Evolutionary conservation across 129 eudicot species (phyloP).

Genomic region (Flaveria linearis): DNA sequence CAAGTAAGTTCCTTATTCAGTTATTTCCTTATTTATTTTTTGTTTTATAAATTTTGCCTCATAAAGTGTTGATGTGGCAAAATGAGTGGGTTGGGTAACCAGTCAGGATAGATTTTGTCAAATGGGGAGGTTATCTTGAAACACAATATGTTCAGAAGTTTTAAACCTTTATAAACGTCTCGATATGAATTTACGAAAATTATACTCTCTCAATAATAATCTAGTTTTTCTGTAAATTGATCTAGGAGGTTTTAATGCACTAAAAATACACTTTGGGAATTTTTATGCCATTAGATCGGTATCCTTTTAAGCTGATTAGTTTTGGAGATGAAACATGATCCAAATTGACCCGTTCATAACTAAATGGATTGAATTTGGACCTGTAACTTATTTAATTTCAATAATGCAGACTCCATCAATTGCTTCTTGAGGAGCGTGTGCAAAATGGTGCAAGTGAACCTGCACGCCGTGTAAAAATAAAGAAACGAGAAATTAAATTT

Average conservation of each 20-base stretch:
- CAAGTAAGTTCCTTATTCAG: slow-evolving; percentile 57
- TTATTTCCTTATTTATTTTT: not conserved
- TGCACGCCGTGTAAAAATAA: slow-evolving; percentile 72
- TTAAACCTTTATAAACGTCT: not conserved
- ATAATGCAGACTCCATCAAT: slow-evolving; percentile 75
- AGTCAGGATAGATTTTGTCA: not conserved
- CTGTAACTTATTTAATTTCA: slow-evolving; percentile 24
- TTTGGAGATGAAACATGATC: not conserved
- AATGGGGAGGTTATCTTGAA: not conserved
- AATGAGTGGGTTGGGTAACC: not conserved
- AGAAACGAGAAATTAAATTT: slow-evolving; percentile 69
- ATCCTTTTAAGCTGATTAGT: not conserved
- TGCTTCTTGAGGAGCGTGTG: slow-evolving; percentile 83
- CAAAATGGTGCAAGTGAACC: slow-evolving; percentile 62
- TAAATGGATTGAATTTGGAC: not conserved
- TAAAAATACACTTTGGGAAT: not conserved
- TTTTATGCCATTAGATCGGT: not conserved
- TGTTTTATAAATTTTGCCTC: not conserved
- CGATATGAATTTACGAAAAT: not conserved
- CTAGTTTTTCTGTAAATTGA: not conserved
- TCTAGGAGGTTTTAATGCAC: not conserved
- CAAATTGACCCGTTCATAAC: not conserved
- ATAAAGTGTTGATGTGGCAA: not conserved
- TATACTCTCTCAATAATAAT: not conserved
- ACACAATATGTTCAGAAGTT: not conserved